Evolutionary conservation across 805 yeast genomes (phyloP).

Genomic region (Kluyveromyces aestuarii): DNA sequence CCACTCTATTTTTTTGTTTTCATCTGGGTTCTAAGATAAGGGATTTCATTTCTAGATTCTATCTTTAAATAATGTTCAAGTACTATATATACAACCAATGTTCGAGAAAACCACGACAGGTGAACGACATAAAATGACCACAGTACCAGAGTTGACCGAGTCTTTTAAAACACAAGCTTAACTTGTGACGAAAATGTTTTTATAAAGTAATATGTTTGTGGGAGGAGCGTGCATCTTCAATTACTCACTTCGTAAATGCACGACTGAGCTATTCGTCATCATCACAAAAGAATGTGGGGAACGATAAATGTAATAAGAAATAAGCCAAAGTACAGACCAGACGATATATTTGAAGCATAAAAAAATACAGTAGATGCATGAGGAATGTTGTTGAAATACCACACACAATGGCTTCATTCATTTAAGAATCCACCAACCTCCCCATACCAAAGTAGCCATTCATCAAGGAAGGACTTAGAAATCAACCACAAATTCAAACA

Average conservation of each 20-base stretch:
- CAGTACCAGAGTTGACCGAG: background rate
- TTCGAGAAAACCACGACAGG: background rate
- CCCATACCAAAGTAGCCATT: constrained; percentile 57
- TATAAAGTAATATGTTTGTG: background rate
- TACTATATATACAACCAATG: background rate
- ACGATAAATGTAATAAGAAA: background rate
- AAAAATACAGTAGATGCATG: no score
- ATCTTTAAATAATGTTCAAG: background rate
- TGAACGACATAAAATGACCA: background rate
- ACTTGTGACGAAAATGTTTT: background rate
- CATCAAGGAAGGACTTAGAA: constrained; percentile 67
- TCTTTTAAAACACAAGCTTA: background rate
- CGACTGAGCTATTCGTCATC: background rate
- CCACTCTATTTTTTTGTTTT: background rate
- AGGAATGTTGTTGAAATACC: background rate
- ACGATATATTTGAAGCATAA: no score
- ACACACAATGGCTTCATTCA: background rate
- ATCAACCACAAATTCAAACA: constrained; percentile 73
- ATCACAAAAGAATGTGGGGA: background rate
- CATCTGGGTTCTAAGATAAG: background rate
- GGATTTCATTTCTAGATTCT: background rate
- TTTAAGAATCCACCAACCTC: constrained; percentile 46
- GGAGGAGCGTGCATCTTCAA: background rate
- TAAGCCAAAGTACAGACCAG: no score
- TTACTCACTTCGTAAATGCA: background rate